These are phyloP conservation scores for Coprinopsis sp. DNA, from an alignment of 768 basidiomycete species.

Conservation along the genomic window DNA sequence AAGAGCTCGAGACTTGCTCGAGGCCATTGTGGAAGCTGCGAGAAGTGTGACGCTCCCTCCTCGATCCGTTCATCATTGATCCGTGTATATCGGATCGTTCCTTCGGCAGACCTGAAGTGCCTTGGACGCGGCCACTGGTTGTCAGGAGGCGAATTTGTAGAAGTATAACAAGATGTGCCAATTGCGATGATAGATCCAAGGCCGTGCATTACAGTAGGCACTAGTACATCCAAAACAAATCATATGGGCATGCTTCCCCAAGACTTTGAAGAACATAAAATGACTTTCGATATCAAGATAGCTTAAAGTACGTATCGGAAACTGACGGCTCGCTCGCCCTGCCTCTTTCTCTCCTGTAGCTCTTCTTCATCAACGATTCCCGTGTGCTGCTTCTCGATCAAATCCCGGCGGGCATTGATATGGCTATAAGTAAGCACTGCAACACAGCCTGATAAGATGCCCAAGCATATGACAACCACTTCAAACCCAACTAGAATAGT, in stretches of 20 bases:
- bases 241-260: too few species aligned
- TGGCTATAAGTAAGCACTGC: constrained; percentile 45
- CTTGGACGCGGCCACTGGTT: too few species aligned
- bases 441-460: constrained; percentile 47
- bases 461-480: constrained; percentile 66
- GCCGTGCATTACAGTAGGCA: too few species aligned
- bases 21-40: too few species aligned
- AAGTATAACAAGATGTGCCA: too few species aligned
- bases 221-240: background rate
- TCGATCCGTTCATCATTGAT: too few species aligned
- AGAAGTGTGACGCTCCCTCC: too few species aligned
- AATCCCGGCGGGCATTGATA: constrained; percentile 54
- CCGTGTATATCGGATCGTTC: too few species aligned
- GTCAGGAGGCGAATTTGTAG: too few species aligned
- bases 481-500: constrained; percentile 48
- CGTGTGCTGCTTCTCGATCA: constrained; percentile 21
- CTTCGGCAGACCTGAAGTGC: too few species aligned
- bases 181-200: too few species aligned
- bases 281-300: background rate
- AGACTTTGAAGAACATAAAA: background rate
- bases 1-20: too few species aligned
- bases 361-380: constrained; percentile 28
- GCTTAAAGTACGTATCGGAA: constrained; percentile 47
- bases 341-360: constrained; percentile 30
- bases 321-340: constrained; percentile 62